Base-by-base conservation (phyloP, 331 rosid genomes). In the Telfairia occidentalis region DNA sequence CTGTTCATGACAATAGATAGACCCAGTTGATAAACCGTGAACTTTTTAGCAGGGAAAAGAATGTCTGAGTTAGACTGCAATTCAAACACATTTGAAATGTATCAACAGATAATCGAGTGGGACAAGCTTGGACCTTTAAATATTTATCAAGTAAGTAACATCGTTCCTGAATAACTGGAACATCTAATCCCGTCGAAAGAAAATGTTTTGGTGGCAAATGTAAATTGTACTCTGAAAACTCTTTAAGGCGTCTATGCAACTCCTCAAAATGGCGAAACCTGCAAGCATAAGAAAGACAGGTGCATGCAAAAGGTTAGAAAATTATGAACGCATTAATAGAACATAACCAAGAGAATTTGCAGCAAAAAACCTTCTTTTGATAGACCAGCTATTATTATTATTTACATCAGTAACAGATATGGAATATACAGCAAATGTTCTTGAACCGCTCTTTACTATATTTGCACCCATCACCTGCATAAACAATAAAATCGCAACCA, bases 211-310 rank as follows among this genome's bases (percentile, higher is more conserved):
- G 99, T 32, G 99, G 99, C 88, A 95, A 85, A 80, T 92, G 93
- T 83, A 95, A 97, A 72, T 86, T 83, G 84, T 95, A 95, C 88
- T 88, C 94, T 2, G 93, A 83, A 84, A 90, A 95, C 85, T 87
- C 96, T 86, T 95, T 95, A 54, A 95, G 86, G 63, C 96, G 96
- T 71, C 96, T 87, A 83, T 92, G 99, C 74, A 95, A 88, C 88
- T 95, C 99, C 90, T 95, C 99, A 86, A 95, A 95, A 86, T 95
- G 99, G 54, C 99, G 91, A 86, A 95, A 95, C 90, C 99, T 95
- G 64, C 13, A 46, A 74, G 75, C 74, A 67, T 18, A 55, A 23
- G 57, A 46, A 50, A 76, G 65, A 80, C 28, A 42, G 46, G 42
- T 73, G 49, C 77, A 72, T 74, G 79, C 67, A 49, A 74, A 9